Conservation (phyloP, 495 filamentous ascomycete genomes). For the Usnea hakonensis region DNA sequence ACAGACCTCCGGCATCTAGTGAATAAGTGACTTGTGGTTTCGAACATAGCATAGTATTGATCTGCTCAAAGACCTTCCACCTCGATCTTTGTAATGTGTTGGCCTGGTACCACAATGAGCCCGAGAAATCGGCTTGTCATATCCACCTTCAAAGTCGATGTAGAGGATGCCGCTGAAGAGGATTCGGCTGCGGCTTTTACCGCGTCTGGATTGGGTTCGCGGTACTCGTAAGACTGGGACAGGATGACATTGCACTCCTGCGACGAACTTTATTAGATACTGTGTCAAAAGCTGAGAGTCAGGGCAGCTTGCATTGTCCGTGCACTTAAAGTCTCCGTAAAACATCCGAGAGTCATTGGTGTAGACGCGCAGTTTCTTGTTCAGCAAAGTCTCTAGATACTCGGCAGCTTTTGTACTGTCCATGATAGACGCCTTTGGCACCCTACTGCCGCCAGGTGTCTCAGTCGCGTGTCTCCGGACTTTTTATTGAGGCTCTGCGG, state of each 20-base stretch:
- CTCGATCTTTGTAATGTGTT: conserved; percentile 80
- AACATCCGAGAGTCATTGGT: conserved; percentile 84
- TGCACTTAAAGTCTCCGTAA: conserved; percentile 85
- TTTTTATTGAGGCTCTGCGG: conserved; percentile 1
- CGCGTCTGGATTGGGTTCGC: conserved; percentile 44
- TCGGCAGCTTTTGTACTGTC: conserved; percentile 35
- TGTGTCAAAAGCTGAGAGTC: background rate
- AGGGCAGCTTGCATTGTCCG: conserved; percentile 61
- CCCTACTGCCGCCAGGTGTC: background rate
- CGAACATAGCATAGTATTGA: too few species aligned
- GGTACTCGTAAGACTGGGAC: conserved; percentile 78
- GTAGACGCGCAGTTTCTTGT: conserved; percentile 60
- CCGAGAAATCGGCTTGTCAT: conserved; percentile 84
- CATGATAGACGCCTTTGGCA: conserved; percentile 25
- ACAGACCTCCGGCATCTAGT: background rate
- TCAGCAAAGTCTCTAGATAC: conserved; percentile 43
- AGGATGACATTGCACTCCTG: conserved; percentile 84
- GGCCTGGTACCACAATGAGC: conserved; percentile 81
- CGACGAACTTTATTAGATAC: background rate
- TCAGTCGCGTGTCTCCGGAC: background rate
- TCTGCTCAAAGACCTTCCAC: conserved; percentile 49
- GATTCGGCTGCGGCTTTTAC: conserved; percentile 33
- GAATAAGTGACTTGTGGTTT: background rate
- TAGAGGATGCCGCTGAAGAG: conserved; percentile 20
- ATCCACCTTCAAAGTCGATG: conserved; percentile 46